Evolutionary conservation across 495 filamentous ascomycete species (phyloP), one percentile per base, ranked within the genome.

Genomic region (Aspergillus heteromorphus): DNA sequence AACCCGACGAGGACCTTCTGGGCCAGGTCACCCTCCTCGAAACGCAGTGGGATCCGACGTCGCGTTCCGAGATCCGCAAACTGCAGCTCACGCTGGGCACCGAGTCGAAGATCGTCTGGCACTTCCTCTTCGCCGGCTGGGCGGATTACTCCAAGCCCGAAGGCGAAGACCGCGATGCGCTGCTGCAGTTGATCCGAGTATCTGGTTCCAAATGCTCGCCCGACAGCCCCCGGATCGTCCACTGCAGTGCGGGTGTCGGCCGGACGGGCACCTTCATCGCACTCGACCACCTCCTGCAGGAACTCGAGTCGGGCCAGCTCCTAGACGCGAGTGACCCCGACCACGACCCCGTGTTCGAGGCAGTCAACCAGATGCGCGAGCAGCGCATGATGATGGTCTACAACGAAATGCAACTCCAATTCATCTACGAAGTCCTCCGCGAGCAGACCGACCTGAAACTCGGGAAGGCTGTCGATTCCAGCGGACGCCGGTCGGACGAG

Each of bases 331-430:
- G 65, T 31, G 70, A 76, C 25, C 55, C 70, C n/a, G 67, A 75
- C 8, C 59, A 61, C n/a, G 85, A 87, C 58, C 78, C 79, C 0
- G 77, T 89, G 13, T 89, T 86, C 57, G 79, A 87, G 14, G 83
- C 85, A 6, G 95, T 99, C 42, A 85, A 95, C 57, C 72, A 75
- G 60, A 78, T 99, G 62, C 81, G 95, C 23, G 81, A 92, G 69
- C 95, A 99, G 73, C 78, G 95, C 34, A 89, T 89, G 81, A 88
- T 86, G 67, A 99, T 97, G 95, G 95, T 99, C 4, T 93, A 97
- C 70, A 86, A 87, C 25, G 87, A 92, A 63, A 68, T 79, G 59
- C 95, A 99, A 70, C 90, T 89, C 63, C 67, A 80, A 16, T 97
- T 99, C 65, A 80, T 99, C 40, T 97, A 99, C 71, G 83, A 89